Percentiles rank a stretch among this genome's conserved stretches.
phyloP scores from a whole-genome alignment of 805 yeast species.

The Kodamaea kaohsiungensis region DNA sequence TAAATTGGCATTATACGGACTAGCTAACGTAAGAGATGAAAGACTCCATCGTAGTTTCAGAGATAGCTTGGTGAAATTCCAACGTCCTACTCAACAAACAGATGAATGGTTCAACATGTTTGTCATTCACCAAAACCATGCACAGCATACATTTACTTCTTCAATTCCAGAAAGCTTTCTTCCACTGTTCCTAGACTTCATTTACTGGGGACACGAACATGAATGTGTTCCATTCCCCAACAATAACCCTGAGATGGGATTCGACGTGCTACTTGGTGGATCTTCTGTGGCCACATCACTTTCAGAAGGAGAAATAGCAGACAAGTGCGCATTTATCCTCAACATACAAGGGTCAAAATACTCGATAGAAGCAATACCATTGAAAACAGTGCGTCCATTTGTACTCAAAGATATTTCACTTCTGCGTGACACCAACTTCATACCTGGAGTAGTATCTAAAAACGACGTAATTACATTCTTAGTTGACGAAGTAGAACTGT shows the following conservation, averaged over 20 bases:
- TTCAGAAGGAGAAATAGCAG: slow-evolving; percentile 77
- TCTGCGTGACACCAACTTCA: slow-evolving; percentile 46
- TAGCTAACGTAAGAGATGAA: slow-evolving; percentile 89
- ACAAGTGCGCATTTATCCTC: slow-evolving; percentile 73
- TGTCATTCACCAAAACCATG: slow-evolving; percentile 91
- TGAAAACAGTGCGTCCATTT: slow-evolving; percentile 81
- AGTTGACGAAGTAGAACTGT: slow-evolving; percentile 59
- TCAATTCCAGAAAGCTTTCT: slow-evolving; percentile 82
- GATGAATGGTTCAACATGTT: slow-evolving; percentile 82
- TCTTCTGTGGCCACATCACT: slow-evolving; percentile 91
- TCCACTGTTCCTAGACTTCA: slow-evolving; percentile 78
- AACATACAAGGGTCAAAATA: slow-evolving; percentile 60
- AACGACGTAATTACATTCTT: slow-evolving; percentile 62
- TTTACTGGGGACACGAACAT: slow-evolving; percentile 98
- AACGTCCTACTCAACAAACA: slow-evolving; percentile 59
- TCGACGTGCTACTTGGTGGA: slow-evolving; percentile 87
- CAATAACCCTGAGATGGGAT: slow-evolving; percentile 58
- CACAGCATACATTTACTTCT: slow-evolving; percentile 75
- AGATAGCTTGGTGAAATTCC: slow-evolving; percentile 76
- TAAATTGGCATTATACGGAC: slow-evolving; percentile 81
- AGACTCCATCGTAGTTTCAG: slow-evolving; percentile 79
- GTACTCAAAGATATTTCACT: slow-evolving; percentile 66
- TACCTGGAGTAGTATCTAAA: slow-evolving; percentile 61
- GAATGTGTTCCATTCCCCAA: slow-evolving; percentile 79
- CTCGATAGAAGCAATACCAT: slow-evolving; percentile 56